Base-by-base conservation (phyloP, 2,329 filamentous ascomycete genomes). In the Diaporthe citriasiana region DNA sequence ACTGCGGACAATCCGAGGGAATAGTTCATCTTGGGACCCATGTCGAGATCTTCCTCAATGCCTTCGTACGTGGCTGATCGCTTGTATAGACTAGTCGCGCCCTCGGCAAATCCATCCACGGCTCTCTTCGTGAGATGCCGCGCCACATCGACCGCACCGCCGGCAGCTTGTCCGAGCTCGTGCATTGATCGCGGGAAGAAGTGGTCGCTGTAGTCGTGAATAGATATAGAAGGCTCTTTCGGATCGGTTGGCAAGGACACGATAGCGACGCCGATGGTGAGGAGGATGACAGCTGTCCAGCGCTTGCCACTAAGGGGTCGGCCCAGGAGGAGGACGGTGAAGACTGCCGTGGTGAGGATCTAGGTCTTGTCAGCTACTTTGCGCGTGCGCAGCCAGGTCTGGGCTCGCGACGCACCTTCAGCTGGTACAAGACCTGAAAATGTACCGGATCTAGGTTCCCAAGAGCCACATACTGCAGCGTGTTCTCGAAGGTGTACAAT, bases 381-480 rank as follows among this genome's bases (percentile, higher is more conserved):
- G 33, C 38, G 45, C 40, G 38, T 25, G 45, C 47, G 35, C 22
- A 33, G 45, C 33, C 13, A 17, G 4, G 33, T 57, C 25, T 8
- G 12, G 45, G 3, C 50, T 27, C 27, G 35, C 19, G 47, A 74
- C 82, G n/a, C 79, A 90, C 89, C 87, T 98, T 98, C 73, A 98
- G 87, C 84, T 99, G 96, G 82, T 97, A 97, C 35, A 97, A 91
- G 74, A 98, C 92, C 83, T 98, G 95, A 81, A 98, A 98, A 71
- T 96, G 95, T 6, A 97, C 95, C 0, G 96, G 94, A 79, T 97
- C 95, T 78, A 98, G 83, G 78, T 98, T 98, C 75, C 94, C 95
- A 15, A 98, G 91, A 1, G 95, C 96, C 70, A 97, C 90, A 80
- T 98, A 99, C 82, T 98, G 95, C 71, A 98, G 85, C n/a, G 94